Base-by-base conservation (phyloP, 257 asterid species). In the Ophiorrhiza pumila region DNA sequence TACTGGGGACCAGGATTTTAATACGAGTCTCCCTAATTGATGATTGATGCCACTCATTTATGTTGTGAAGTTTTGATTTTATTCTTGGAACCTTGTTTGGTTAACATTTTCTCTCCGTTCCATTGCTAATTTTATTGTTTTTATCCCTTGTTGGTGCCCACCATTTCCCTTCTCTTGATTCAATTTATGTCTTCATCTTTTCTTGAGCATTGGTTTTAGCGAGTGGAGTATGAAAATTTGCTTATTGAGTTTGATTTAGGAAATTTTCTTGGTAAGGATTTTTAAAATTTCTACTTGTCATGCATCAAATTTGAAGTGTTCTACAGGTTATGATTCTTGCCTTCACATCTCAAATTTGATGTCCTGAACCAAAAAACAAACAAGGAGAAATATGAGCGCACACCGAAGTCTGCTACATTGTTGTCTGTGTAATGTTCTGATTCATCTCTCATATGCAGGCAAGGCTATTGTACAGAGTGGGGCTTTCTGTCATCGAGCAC, bases 391-490 rank as follows among this genome's bases (percentile, higher is more conserved):
- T n/a, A 6, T 73, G 59, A 43, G 5, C 22, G 39, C 15, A 37
- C 47, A 32, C 52, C 29, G 50, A 14, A 25, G 53, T 62, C 31
- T 62, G n/a, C 25, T 27, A 47, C 37, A n/a, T 42, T 42, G 23
- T 8, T 58, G 20, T 35, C 25, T 29, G 45, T 23, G 31, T 45
- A 22, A 29, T 42, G 17, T 65, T 66, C 52, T 74, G 53, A 42
- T 31, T 17, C n/a, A 50, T 23, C 37, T 82, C 47, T 74, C 37
- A 32, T 70, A 45, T 72, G 73, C 89, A 90, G 96, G 86, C 58
- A 73, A 79, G 73, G 72, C 47, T 66, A 39, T 76, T 65, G 60
- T 25, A 62, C 67, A 61, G 72, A 70, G 46, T 76, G 63, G 70
- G 64, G 76, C 71, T 27, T 67, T 79, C 61, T 53, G 39, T 70